Evolutionary conservation across 106 monocot species (phyloP), one percentile per base, ranked within the genome.

Genomic region (Acanthochlamys bracteata): DNA sequence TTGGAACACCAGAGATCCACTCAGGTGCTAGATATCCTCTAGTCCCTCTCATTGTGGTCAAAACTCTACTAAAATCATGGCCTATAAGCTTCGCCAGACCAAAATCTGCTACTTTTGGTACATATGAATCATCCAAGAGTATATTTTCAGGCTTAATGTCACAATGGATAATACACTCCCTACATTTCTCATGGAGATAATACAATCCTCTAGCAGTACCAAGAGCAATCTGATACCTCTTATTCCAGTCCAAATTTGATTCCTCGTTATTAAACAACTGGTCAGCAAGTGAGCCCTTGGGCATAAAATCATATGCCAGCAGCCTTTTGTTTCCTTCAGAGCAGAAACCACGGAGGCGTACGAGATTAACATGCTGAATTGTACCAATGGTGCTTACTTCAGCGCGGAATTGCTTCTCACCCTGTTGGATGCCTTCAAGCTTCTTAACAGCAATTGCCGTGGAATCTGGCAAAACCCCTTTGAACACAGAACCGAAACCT

Each of bases 21-120:
- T 66, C 66, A 7, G 66, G 66, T 6, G 66, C 66, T 1, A 66
- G 66, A 39, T 66, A 66, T 7, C 66, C 66, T n/a, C 25, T 17
- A 11, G 66, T 66, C 12, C 66, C 66, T 17, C 66, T 53, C 66
- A 66, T 66, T 0, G 66, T 66, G 0, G 66, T 66, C 4, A 66
- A 12, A 6, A 66, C 66, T 39, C 66, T 4, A 14, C 66, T 66
- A 25, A 66, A 10, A 26, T 66, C 66, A 21, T 46, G 13, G 10
- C 66, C 66, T 33, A 66, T 54, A 11, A 66, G 66, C 66, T 66
- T 66, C 24, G 66, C 66, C 66, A 66, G n/a, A 12, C 66, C 66
- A 54, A 66, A 66, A 17, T 66, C 66, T 10, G 53, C 52, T 14
- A 66, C 51, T 16, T 66, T 66, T 17, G 66, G 66, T 11, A 25